Base-by-base conservation (phyloP, 2,329 filamentous ascomycete species). In the Arthroderma uncinatum region DNA sequence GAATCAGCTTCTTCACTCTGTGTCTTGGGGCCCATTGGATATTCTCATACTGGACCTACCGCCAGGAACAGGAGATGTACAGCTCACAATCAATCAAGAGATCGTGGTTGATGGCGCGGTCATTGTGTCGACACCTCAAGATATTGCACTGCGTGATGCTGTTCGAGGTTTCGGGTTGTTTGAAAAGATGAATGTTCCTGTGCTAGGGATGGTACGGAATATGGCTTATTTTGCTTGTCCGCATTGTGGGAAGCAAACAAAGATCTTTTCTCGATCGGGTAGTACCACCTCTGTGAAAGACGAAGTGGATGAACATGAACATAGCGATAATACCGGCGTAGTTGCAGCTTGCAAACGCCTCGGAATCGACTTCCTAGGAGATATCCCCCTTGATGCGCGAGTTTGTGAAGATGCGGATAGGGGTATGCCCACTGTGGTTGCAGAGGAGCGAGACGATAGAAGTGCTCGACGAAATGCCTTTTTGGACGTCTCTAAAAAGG, bases 71-170 rank as follows among this genome's bases (percentile, higher is more conserved):
- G 93, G 93, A 23, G 93, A 98, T 67, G 92, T 92, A 0, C 93
- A 98, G 68, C 78, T 98, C 62, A 96, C 89, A n/a, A 93, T 98
- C 60, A 92, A 89, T 14, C 93, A 98, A 70, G 92, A 96, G 73
- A 79, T 98, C 9, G 78, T 87, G n/a, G 76, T 98, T 1, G 88
- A 94, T 64, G 92, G 90, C 79, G 74, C 68, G 0, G 77, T 97
- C 14, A 88, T 98, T 36, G 84, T 98, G 1, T 93, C 89, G 0
- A 98, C 93, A 0, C 93, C 93, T 1, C 93, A 98, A 70, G 89
- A 94, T 54, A 82, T 98, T 28, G 89, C 92, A 1, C 81, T 96
- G 1, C 89, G 92, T 64, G 93, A 98, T 66, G 92, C 93, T 0
- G 80, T 94, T 19, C 89, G 93, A 64, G 93, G 93, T 2, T 86